Percentiles rank a stretch among this genome's conserved stretches.
Evolutionary conservation across 2,329 filamentous ascomycete genomes (phyloP).

Genomic region (Scedosporium apiospermum): DNA sequence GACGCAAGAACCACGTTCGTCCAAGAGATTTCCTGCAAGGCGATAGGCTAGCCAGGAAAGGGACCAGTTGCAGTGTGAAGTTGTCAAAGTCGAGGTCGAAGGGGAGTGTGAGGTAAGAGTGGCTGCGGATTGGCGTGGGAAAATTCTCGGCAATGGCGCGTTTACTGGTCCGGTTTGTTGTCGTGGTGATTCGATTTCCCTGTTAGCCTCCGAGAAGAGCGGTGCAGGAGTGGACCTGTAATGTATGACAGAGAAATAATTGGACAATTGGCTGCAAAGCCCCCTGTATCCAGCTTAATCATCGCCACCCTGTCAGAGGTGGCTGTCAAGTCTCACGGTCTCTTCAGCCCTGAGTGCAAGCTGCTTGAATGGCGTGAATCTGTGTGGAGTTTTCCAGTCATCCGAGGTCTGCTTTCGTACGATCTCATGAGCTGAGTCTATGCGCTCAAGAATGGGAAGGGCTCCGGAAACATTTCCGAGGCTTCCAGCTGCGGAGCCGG

Average conservation of each 20-base stretch:
- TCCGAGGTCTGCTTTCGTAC: neutral
- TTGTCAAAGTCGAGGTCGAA: neutral
- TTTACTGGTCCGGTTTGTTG: conserved; percentile 5
- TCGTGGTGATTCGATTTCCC: conserved; percentile 7
- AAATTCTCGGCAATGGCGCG: conserved; percentile 7
- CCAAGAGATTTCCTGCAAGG: neutral
- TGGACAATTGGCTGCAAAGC: neutral
- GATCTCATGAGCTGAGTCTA: no score
- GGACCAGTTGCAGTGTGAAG: neutral
- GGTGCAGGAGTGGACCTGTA: neutral
- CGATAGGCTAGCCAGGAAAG: neutral
- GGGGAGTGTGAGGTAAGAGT: neutral
- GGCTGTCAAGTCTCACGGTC: neutral
- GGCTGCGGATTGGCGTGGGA: neutral
- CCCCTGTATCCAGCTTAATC: neutral
- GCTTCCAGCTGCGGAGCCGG: no score
- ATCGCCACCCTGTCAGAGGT: neutral
- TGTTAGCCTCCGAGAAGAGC: neutral
- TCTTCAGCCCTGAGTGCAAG: neutral
- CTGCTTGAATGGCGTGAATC: neutral
- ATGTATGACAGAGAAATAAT: neutral
- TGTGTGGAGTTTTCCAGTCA: neutral
- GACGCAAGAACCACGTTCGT: neutral
- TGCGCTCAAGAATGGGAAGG: no score
- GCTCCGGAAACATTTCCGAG: no score